Evolutionary conservation across 179 eudicot genomes (phyloP).

Genomic region (Kewa caespitosa): DNA sequence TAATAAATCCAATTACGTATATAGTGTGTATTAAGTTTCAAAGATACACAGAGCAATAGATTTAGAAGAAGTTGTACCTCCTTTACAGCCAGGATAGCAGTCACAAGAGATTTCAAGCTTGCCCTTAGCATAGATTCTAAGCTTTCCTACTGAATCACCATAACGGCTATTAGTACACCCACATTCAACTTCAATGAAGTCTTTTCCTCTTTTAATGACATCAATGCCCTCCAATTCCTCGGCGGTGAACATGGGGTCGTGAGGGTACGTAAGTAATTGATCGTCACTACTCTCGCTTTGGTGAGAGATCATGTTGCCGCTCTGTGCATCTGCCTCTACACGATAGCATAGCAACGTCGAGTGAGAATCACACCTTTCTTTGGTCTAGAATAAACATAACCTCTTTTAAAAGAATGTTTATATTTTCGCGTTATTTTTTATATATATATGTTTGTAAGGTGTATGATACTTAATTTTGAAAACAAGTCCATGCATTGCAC

Average conservation of each 20-base stretch:
- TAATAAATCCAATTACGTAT: not conserved
- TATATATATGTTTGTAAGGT: too few relatives aligned
- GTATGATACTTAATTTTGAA: too few relatives aligned
- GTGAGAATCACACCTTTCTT: not conserved
- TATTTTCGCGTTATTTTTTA: too few relatives aligned
- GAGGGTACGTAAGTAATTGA: not conserved
- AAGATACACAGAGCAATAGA: not conserved
- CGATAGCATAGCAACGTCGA: not conserved
- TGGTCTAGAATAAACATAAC: not conserved
- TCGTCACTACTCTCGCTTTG: constrained; percentile 2
- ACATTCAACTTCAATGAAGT: constrained; percentile 24
- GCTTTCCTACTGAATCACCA: constrained; percentile 28
- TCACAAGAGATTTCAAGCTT: constrained; percentile 24
- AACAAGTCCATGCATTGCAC: too few relatives aligned
- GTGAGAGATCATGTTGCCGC: not conserved
- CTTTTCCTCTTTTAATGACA: not conserved
- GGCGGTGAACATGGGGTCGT: not conserved
- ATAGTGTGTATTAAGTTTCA: not conserved
- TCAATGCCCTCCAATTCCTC: constrained; percentile 23
- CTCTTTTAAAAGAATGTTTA: not conserved
- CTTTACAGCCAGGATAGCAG: constrained; percentile 16
- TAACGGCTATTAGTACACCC: constrained; percentile 19
- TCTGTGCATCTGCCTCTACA: not conserved
- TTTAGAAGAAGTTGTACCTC: not conserved
- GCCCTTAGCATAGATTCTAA: constrained; percentile 18